These are phyloP conservation scores for Oldenlandia corymbosa DNA, from an alignment of 257 asterid species.

Conservation along the genomic window DNA sequence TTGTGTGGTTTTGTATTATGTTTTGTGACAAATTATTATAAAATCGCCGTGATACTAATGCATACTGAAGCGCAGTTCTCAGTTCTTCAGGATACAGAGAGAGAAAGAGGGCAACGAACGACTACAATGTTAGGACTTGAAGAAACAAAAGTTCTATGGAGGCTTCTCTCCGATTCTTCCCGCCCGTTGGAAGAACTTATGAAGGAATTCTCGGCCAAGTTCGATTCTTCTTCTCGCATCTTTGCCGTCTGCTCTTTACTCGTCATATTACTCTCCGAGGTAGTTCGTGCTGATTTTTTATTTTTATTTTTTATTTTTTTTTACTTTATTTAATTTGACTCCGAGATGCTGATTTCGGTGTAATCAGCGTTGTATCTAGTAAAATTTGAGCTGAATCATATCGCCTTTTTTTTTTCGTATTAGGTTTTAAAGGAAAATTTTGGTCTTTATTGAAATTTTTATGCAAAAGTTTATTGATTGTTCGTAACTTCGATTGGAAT, in stretches of 20 bases:
- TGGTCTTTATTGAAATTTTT: neutral
- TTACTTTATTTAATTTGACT: too few species aligned
- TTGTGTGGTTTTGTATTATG: too few species aligned
- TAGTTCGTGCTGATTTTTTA: neutral
- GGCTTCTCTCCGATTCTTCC: slow-evolving; percentile 44
- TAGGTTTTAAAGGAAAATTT: neutral
- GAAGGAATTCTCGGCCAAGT: slow-evolving; percentile 46
- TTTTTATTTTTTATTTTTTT: neutral
- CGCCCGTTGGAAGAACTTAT: slow-evolving; percentile 60
- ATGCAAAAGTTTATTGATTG: neutral
- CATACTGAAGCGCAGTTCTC: too few species aligned
- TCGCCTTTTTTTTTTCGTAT: neutral
- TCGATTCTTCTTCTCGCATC: slow-evolving; percentile 46
- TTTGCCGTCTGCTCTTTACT: slow-evolving; percentile 69
- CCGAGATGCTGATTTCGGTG: neutral
- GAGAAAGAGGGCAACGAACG: too few species aligned
- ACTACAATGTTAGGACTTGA: slow-evolving; percentile 37
- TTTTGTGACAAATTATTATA: too few species aligned
- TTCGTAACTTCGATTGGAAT: too few species aligned
- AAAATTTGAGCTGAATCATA: neutral
- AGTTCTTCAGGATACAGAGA: too few species aligned
- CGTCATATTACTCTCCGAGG: slow-evolving; percentile 50
- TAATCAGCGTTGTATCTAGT: neutral
- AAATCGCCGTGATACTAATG: too few species aligned
- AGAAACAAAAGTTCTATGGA: slow-evolving; percentile 30